Conservation (phyloP, 441 rosid species). For the Aquilaria agallochum region DNA sequence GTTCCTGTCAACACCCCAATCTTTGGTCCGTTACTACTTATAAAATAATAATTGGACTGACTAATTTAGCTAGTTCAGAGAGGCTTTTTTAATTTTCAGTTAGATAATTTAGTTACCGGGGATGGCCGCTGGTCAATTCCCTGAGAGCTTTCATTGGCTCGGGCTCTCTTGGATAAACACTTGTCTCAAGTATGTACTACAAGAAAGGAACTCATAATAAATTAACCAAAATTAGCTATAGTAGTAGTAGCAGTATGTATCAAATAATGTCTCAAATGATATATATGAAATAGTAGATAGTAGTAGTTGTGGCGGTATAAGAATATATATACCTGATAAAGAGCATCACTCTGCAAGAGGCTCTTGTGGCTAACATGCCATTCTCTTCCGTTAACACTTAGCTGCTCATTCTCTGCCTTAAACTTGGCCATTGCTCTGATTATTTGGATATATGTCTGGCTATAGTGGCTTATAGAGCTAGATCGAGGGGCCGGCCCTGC, state of each 20-base stretch:
- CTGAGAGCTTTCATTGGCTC: slow-evolving; percentile 94
- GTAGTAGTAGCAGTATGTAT: background rate
- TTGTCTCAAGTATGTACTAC: slow-evolving; percentile 93
- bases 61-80: too few relatives aligned
- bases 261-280: background rate
- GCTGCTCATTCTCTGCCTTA: slow-evolving; percentile 38
- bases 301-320: background rate
- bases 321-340: slow-evolving; percentile 55
- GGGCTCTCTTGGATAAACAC: slow-evolving; percentile 95
- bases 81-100: too few relatives aligned
- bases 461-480: too few relatives aligned
- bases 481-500: too few relatives aligned
- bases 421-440: slow-evolving; percentile 31
- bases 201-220: background rate
- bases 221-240: background rate
- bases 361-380: slow-evolving; percentile 93
- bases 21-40: too few relatives aligned
- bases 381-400: slow-evolving; percentile 50
- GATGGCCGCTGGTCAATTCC: slow-evolving; percentile 86
- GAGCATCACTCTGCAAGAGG: slow-evolving; percentile 85
- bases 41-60: too few relatives aligned
- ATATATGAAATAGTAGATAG: background rate
- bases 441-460: background rate
- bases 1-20: slow-evolving; percentile 40
- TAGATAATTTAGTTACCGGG: slow-evolving; percentile 39